phyloP scores from a whole-genome alignment of 164 flowering plant genomes.

The Platanus orientalis region DNA sequence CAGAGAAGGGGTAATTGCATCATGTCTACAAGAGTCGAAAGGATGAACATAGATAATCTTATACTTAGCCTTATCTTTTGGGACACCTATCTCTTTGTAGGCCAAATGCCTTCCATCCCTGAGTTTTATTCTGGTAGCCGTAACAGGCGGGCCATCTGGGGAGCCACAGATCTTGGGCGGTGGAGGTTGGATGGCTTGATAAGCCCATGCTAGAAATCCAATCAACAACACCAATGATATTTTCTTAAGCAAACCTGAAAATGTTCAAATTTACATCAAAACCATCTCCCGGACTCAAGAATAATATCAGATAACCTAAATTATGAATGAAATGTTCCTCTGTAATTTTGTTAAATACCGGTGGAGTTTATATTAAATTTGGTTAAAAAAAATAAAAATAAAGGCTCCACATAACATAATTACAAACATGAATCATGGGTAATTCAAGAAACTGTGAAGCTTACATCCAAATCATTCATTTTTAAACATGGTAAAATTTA shows the following conservation, averaged over 20 bases:
- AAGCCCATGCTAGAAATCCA: constrained; percentile 40
- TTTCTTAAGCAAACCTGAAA: constrained; percentile 29
- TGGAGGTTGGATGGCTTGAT: constrained; percentile 41
- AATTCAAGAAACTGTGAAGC: too few species aligned
- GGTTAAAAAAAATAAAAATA: too few species aligned
- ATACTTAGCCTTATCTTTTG: constrained; percentile 43
- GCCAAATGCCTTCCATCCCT: constrained; percentile 66
- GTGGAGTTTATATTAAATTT: too few species aligned
- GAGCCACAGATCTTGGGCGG: constrained; percentile 50
- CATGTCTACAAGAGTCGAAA: constrained; percentile 15
- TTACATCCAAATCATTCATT: too few species aligned
- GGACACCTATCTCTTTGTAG: constrained; percentile 45
- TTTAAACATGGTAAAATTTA: too few species aligned
- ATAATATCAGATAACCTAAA: too few species aligned
- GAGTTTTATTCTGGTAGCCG: constrained; percentile 53
- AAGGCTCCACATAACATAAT: too few species aligned
- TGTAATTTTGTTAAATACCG: too few species aligned
- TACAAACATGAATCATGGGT: too few species aligned
- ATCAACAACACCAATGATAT: constrained; percentile 22
- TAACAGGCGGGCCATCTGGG: constrained; percentile 41
- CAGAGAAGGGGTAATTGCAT: constrained; percentile 7
- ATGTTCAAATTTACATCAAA: background rate
- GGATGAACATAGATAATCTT: constrained; percentile 50
- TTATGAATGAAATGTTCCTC: too few species aligned
- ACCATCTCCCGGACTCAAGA: too few species aligned